Evolutionary conservation across 805 yeast genomes (phyloP), one percentile per base, ranked within the genome.

Genomic region (Saturnispora besseyi): DNA sequence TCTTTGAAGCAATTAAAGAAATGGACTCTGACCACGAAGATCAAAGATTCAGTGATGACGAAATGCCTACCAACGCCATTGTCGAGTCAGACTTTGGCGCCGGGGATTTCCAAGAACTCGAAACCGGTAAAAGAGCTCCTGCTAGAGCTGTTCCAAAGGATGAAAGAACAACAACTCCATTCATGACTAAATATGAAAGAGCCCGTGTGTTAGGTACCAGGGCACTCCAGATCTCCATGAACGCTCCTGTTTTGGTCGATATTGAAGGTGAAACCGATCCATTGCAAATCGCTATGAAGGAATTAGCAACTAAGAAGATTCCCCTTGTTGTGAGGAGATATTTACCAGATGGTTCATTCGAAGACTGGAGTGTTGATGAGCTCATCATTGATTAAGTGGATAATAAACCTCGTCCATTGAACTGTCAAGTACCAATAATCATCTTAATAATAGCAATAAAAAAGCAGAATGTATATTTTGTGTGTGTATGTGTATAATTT

Each of bases 241-340:
- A 93, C 64, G 99, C 99, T 1, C 99, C 99, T 2, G 98, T 93
- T 3, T 77, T 93, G 63, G 99, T 93, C 40, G 99, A 95, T 63
- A 79, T 93, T 51, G 99, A 93, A 70, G 99, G 99, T 63, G 99
- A 95, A 68, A 95, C 99, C 2, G 99, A 93, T 66, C 99, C 99
- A 12, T 74, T 93, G 63, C 96, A 90, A 68, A 93, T 93, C 55
- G 97, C 99, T 53, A 84, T 88, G 87, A 93, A 95, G 68, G 99
- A 93, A 68, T 77, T 93, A 55, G 79, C 95, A 1, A 98, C 93
- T 68, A 82, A 87, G 68, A 93, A 90, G 67, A 89, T 95, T 51
- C 99, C 99, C 1, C 76, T 93, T 60, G 95, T 95, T 43, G 87
- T 93, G 45, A 81, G 99, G 77, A 78, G 99, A 69, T 95, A 88